Base-by-base conservation (phyloP, 441 rosid genomes). In the Aquilaria agallochum region DNA sequence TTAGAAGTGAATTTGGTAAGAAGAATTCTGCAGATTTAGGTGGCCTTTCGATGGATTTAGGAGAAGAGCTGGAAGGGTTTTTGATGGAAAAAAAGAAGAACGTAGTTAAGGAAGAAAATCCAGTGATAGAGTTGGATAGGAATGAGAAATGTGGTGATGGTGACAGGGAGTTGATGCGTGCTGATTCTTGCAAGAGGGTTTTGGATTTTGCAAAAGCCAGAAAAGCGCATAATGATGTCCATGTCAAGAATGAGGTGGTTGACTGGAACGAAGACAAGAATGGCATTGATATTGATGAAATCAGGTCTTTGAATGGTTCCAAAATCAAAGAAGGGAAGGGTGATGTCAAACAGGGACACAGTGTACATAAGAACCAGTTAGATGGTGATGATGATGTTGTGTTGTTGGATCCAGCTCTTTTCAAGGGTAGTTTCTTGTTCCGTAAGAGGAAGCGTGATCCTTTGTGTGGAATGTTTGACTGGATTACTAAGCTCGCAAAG, bases 401-500 rank as follows among this genome's bases (percentile, higher is more conserved):
- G 54, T 31, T 59, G 8, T 27, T 63, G 56, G 80, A 65, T 62
- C 33, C 40, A 3, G 68, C 55, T 59, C 49, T 49, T 48, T 31
- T 34, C 10, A 60, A 62, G 50, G 67, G 69, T 61, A 70, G 59
- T 8, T 42, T 14, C 53, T 63, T 58, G 36, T 31, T 65, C 48
- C 67, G 53, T 56, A 87, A 86, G 77, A 82, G 91, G 73, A 87
- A 84, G 58, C 77, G 76, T 36, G 82, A 78, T 48, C 69, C 87
- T 55, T 33, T 60, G 5, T 64, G 53, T 60, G 74, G 63, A 60
- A 76, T 83, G 70, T 63, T 91, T 56, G 58, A 67, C 44, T 91
- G 96, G 99, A 68, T 94, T 58, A 76, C 66, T n/a, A 65, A 74
- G 64, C 65, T 77, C 68, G 96, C 97, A 0, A 80, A 74, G 70